Percentiles rank a stretch among this genome's conserved stretches.
These are phyloP conservation scores for Luvunga scandens DNA, from an alignment of 345 rosid species.

Conservation along the genomic window DNA sequence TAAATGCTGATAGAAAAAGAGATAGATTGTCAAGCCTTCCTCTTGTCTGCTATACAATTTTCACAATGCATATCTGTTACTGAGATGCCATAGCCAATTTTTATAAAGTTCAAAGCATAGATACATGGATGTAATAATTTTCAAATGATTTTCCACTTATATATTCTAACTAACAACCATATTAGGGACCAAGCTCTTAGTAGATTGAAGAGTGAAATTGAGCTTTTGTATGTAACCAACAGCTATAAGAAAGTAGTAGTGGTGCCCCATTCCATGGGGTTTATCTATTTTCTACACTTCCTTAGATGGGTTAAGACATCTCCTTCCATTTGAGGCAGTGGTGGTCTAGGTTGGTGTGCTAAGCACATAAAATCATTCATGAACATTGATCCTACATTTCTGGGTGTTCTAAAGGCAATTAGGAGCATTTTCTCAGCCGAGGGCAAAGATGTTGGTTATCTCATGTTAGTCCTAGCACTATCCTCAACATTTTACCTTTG, in stretches of 20 bases:
- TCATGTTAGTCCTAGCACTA: slow-evolving; percentile 39
- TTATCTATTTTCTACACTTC: slow-evolving; percentile 73
- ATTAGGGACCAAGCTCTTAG: slow-evolving; percentile 66
- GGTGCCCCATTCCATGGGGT: slow-evolving; percentile 83
- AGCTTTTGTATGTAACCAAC: slow-evolving; percentile 59
- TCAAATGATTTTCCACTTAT: slow-evolving; percentile 20
- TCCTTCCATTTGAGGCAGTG: slow-evolving; percentile 56
- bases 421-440: slow-evolving; percentile 57
- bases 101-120: neutral
- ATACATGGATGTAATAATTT: neutral
- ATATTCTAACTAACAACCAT: slow-evolving; percentile 32
- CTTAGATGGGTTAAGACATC: slow-evolving; percentile 78
- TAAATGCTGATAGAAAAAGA: neutral
- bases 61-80: neutral
- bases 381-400: slow-evolving; percentile 67
- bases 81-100: neutral
- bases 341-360: slow-evolving; percentile 62
- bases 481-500: neutral
- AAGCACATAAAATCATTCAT: slow-evolving; percentile 63
- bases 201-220: slow-evolving; percentile 73
- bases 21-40: neutral
- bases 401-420: slow-evolving; percentile 66
- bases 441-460: slow-evolving; percentile 48
- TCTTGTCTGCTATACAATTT: neutral
- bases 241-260: slow-evolving; percentile 68